Evolutionary conservation across 1,284 basidiomycete species (phyloP), one percentile per base, ranked within the genome.

Genomic region (Ustilago cynodontis): DNA sequence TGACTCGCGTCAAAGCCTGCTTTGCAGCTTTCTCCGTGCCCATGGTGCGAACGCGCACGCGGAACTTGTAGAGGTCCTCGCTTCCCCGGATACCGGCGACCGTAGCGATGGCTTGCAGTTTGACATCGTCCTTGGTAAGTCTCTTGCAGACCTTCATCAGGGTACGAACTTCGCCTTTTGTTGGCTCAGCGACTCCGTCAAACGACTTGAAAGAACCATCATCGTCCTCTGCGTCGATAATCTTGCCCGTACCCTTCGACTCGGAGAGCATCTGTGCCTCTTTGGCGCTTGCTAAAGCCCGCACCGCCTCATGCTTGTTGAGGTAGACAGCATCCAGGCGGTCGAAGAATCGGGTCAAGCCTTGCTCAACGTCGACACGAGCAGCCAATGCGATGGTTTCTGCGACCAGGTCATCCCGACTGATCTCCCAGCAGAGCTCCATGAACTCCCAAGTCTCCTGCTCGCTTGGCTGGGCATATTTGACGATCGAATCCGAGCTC

Each of bases 241-340:
- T 22, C 5, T 8, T 4, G 8, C n/a, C 22, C 5, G 43, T 20
- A 11, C 11, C 6, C 55, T 68, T 62, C 20, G 54, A 58, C 59
- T 68, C 65, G 39, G 31, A 7, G 9, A 68, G 2, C 65, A 59
- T 59, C 51, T 68, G 55, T 1, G 50, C 55, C 26, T 37, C 16
- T 43, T 59, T 62, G 6, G 59, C 55, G 22, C 45, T 41, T 55
- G 52, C 20, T 16, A 68, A 4, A 26, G 33, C 55, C 28, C 53
- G 8, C 14, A 7, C 37, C 1, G 69, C 59, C 16, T 29, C n/a
- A 3, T 41, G 2, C 10, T 6, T 1, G 51, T 62, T 8, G 1
- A n/a, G 2, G 3, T 54, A 29, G 22, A 65, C 9, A 20, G 14
- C 1, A 5, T 11, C 37, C 11, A 62, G 65, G 8, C 31, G 49